Percentiles rank a stretch among this genome's conserved stretches.
Conservation (phyloP, 2,329 filamentous ascomycete genomes). For the Microcyclospora tardicrescens region DNA sequence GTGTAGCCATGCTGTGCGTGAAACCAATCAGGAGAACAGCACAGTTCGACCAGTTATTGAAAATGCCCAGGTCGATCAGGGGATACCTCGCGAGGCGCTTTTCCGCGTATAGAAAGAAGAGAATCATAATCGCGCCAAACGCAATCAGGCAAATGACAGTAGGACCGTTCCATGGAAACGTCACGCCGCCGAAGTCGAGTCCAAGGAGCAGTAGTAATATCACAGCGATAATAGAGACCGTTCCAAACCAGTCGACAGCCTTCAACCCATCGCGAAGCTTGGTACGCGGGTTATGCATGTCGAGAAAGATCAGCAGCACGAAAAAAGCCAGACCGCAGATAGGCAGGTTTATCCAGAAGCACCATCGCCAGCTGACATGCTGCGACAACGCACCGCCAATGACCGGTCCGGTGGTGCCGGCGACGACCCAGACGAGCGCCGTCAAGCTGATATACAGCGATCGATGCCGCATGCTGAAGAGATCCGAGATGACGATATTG, state of each 20-base stretch:
- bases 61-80: constrained; percentile 54
- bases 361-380: constrained; percentile 39
- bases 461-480: constrained; percentile 35
- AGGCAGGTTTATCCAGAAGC: constrained; percentile 44
- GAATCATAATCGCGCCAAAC: constrained; percentile 35
- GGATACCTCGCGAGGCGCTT: constrained; percentile 51
- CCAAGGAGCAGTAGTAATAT: constrained; percentile 41
- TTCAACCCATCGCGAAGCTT: constrained; percentile 34
- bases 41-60: constrained; percentile 42
- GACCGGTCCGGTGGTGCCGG: constrained; percentile 40
- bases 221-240: constrained; percentile 37
- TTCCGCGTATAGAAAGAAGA: constrained; percentile 48
- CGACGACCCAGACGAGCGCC: constrained; percentile 43
- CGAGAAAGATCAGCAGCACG: constrained; percentile 39
- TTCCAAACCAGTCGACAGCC: constrained; percentile 43
- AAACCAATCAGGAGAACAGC: constrained; percentile 42
- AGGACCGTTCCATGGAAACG: constrained; percentile 41
- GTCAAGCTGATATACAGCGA: constrained; percentile 38
- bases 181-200: constrained; percentile 40
- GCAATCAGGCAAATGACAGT: constrained; percentile 44
- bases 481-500: constrained; percentile 41
- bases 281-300: constrained; percentile 43
- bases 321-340: constrained; percentile 37
- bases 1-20: constrained; percentile 43
- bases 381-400: constrained; percentile 40